Base-by-base conservation (phyloP, 805 yeast genomes). In the Candida saitoana region DNA sequence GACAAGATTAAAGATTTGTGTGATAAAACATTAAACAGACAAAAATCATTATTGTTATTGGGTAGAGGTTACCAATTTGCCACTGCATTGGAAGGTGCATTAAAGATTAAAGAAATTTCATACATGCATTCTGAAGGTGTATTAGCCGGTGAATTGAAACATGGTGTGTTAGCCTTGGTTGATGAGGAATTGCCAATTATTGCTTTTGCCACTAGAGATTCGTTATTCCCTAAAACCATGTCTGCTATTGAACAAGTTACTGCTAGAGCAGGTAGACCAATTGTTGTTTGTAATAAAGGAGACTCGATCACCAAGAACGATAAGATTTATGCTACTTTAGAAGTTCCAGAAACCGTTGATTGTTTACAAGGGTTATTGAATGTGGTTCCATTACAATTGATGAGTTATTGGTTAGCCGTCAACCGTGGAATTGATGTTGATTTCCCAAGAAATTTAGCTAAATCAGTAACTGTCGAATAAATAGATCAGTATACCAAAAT, bases 81-180 rank as follows among this genome's bases (percentile, higher is more conserved):
- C 11, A 83, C 96, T 49, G 98, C 99, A 18, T 76, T 93, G 56
- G 99, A 93, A 71, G 99, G 99, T 62, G 99, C 99, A 9, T 79
- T 93, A 59, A 93, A 93, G 72, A 91, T 93, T 63, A 93, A 93
- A 71, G 99, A 93, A 68, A 93, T 93, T 49, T 91, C 98, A 2
- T 93, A 93, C 66, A 93, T 93, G 88, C 99, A 93, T 65, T 88
- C 97, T 16, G 99, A 93, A 72, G 99, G 99, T 73, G 96, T 93
- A 41, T 80, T 93, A 51, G 99, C 99, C 17, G 99, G 99, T 65
- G 99, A 93, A 70, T 80, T 93, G 69, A 93, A 93, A 67, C 99
- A 93, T 62, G 99, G 99, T 69, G 96, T 88, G 24, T 78, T 93
- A 57, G 99, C 99, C 5, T 76, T 93, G 46, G 97, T 93, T 46